Evolutionary conservation across 1,139 yeast genomes (phyloP), one percentile per base, ranked within the genome.

Genomic region (Entelexis paramagnoliae): DNA sequence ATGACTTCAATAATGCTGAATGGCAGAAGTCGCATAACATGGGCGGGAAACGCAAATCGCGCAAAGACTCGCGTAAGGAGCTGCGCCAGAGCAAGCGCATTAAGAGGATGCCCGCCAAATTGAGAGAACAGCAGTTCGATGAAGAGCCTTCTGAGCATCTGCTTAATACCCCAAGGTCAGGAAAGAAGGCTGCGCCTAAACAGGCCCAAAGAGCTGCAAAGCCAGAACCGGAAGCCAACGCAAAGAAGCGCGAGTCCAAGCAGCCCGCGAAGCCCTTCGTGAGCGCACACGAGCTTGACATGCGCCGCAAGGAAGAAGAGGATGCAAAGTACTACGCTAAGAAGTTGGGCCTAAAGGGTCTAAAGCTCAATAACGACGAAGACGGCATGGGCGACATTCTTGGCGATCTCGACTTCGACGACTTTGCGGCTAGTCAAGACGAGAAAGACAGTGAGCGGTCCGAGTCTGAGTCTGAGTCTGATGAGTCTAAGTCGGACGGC

Each of bases 251-350:
- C 19, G 42, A 29, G 30, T 44, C 53, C 3, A 51, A 46, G 34
- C 32, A 17, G 13, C 17, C 42, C 4, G 26, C 39, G n/a, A 41
- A 53, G 39, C 58, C 58, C n/a, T 54, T 51, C 35, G 45, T 46
- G 28, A 56, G 56, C 38, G 58, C 55, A 9, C 59, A 55, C 17
- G 60, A 56, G n/a, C 51, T 50, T 28, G 57, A 58, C 40, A 24
- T 51, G 51, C 45, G 76, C 61, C 71, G 71, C 48, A 73, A 76
- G 57, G 95, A 86, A 61, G 93, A 86, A 53, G 80, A 79, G 49
- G 95, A 89, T 46, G 80, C 87, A 68, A 80, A 76, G 26, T 87
- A 81, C 63, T 89, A 87, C 64, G 91, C 96, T 4, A 83, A 83
- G 57, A 81, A 83, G 60, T 72, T 89, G 19, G 95, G 95, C 1